Conservation (phyloP, 1,284 basidiomycete species). For the Leccinum pseudoinsigne region DNA sequence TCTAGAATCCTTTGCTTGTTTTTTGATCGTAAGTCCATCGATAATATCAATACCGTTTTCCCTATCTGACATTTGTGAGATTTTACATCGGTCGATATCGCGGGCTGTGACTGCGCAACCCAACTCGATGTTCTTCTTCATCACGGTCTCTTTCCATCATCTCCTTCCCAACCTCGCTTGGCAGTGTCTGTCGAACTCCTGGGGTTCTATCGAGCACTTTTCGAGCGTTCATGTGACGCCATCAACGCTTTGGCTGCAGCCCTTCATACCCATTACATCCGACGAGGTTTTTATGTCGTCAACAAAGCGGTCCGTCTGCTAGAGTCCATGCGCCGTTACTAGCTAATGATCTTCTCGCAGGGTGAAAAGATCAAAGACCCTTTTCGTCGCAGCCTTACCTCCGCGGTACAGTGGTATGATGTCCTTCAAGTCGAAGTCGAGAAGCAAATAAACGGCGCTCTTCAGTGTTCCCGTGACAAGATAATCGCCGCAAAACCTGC, state of each 20-base stretch:
- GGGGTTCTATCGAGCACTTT: background rate
- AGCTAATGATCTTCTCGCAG: background rate
- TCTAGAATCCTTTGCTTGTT: background rate
- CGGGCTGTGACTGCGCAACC: background rate
- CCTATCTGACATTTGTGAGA: background rate
- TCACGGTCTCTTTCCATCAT: background rate
- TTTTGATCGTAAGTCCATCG: background rate
- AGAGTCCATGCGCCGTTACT: background rate
- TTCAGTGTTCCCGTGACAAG: background rate
- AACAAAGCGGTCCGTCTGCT: background rate
- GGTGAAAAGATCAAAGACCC: background rate
- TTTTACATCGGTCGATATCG: background rate
- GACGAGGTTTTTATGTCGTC: background rate
- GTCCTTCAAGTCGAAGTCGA: background rate
- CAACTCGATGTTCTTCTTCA: background rate
- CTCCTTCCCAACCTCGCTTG: background rate
- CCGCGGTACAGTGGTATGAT: background rate
- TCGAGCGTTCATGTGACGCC: background rate
- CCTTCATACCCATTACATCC: background rate
- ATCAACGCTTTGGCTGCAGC: background rate
- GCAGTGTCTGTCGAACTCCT: background rate
- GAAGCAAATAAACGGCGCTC: background rate
- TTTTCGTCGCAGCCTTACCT: background rate
- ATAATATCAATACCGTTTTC: background rate
- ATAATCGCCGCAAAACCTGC: background rate